phyloP scores from a whole-genome alignment of 2,329 filamentous ascomycete species.

The Chaetomium sp. region DNA sequence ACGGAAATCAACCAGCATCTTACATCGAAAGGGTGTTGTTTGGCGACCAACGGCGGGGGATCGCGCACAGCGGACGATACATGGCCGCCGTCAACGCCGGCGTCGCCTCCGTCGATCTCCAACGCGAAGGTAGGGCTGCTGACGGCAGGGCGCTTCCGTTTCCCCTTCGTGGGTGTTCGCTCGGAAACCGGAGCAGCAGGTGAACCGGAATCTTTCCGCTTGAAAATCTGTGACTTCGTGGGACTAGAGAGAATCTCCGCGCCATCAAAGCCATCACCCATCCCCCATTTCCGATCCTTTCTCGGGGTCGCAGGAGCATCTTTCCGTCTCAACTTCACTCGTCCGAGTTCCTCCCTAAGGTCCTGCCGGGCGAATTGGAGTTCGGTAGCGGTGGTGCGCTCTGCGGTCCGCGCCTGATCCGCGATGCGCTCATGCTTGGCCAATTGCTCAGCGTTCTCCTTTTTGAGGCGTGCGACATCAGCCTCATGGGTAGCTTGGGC shows the following conservation, averaged over 20 bases:
- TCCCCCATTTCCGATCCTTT: constrained; percentile 51
- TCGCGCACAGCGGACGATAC: constrained; percentile 14
- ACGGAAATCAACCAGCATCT: not conserved
- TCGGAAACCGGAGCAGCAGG: constrained; percentile 42
- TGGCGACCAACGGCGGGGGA: constrained; percentile 1
- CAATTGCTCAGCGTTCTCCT: constrained; percentile 56
- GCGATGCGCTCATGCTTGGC: constrained; percentile 58
- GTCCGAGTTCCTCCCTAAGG: constrained; percentile 52
- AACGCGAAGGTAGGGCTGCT: constrained; percentile 62
- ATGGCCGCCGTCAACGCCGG: constrained; percentile 27
- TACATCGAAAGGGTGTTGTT: constrained; percentile 40
- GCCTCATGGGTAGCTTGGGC: constrained; percentile 55
- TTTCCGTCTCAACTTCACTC: constrained; percentile 40
- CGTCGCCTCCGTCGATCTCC: constrained; percentile 40
- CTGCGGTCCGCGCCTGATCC: constrained; percentile 58
- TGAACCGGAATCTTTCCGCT: constrained; percentile 35
- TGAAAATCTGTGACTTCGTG: constrained; percentile 40
- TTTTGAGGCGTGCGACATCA: constrained; percentile 55
- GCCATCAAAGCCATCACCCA: constrained; percentile 74
- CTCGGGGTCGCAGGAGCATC: constrained; percentile 47
- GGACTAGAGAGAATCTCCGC: constrained; percentile 51
- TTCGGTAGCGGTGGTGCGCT: constrained; percentile 60
- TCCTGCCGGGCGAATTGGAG: constrained; percentile 69
- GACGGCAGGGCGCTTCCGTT: constrained; percentile 59
- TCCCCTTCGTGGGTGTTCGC: constrained; percentile 59